Conservation (phyloP, 2,329 filamentous ascomycete species). For the Lachnellula hyalina region DNA sequence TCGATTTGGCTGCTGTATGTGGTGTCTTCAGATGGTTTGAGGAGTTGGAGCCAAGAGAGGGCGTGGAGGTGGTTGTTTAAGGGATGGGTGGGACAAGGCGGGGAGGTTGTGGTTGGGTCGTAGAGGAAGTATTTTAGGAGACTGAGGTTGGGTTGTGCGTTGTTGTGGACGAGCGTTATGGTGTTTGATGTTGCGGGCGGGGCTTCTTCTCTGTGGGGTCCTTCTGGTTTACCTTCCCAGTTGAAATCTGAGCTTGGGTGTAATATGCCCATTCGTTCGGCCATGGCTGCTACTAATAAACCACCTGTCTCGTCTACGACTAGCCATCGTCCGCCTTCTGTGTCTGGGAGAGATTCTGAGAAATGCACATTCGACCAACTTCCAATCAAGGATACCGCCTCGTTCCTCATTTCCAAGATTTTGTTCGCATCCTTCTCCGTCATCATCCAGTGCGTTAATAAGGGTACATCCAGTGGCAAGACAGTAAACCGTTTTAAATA, state of each 20-base stretch:
- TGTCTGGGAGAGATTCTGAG: slow-evolving; percentile 10
- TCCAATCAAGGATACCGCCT: slow-evolving; percentile 72
- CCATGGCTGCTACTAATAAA: slow-evolving; percentile 62
- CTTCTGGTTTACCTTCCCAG: slow-evolving; percentile 6
- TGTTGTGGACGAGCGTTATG: slow-evolving; percentile 73
- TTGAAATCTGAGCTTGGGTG: slow-evolving; percentile 33
- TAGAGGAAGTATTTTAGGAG: slow-evolving; percentile 87
- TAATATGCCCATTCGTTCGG: slow-evolving; percentile 65
- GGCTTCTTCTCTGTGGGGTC: slow-evolving; percentile 7
- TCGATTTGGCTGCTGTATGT: slow-evolving; percentile 66
- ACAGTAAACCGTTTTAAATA: slow-evolving; percentile 85
- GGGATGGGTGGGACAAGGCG: slow-evolving; percentile 60
- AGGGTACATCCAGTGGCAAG: slow-evolving; percentile 73
- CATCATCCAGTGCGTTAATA: slow-evolving; percentile 71
- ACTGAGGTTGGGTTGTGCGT: slow-evolving; percentile 81
- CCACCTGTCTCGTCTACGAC: slow-evolving; percentile 68
- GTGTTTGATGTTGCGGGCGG: slow-evolving; percentile 50
- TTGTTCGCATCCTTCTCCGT: slow-evolving; percentile 74
- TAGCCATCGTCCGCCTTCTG: slow-evolving; percentile 51
- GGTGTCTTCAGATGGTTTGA: slow-evolving; percentile 69
- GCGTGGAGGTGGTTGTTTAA: slow-evolving; percentile 76
- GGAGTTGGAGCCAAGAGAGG: slow-evolving; percentile 86
- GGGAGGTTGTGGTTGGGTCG: slow-evolving; percentile 53
- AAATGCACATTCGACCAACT: slow-evolving; percentile 91
- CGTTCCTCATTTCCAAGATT: slow-evolving; percentile 81